These are phyloP conservation scores for Agaricus blazei DNA, from an alignment of 768 basidiomycete species.

Conservation along the genomic window DNA sequence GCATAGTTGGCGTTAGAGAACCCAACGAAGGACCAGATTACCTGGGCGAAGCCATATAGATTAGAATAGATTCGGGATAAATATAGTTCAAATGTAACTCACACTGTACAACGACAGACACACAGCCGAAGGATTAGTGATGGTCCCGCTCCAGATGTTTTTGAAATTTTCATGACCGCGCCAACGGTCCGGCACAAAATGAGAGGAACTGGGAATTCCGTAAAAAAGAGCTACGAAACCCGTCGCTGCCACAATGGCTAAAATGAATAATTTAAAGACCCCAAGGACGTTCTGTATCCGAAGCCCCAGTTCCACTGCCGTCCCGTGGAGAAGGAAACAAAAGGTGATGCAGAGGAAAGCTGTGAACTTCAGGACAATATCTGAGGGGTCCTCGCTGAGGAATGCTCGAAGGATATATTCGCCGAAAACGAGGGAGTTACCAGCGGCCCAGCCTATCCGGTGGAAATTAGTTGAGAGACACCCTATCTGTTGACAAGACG, in stretches of 20 bases:
- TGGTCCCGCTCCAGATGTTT: conserved; percentile 37
- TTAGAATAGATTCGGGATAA: neutral
- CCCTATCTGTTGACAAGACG: neutral
- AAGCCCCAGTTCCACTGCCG: conserved; percentile 46
- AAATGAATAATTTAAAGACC: conserved; percentile 45
- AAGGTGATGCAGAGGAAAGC: conserved; percentile 34
- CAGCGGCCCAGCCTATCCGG: conserved; percentile 31
- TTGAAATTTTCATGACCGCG: conserved; percentile 27
- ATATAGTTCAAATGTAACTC: conserved; percentile 1
- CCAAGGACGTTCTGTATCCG: conserved; percentile 63
- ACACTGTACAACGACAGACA: conserved; percentile 51
- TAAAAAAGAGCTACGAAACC: conserved; percentile 41
- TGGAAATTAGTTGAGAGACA: neutral
- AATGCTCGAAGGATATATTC: conserved; percentile 39
- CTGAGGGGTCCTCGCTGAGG: conserved; percentile 13
- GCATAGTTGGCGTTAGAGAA: conserved; percentile 69
- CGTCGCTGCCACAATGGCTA: conserved; percentile 42
- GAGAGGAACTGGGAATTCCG: conserved; percentile 19
- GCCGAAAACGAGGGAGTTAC: conserved; percentile 53
- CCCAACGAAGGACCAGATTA: conserved; percentile 48
- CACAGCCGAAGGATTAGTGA: conserved; percentile 44
- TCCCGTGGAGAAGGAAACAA: conserved; percentile 34
- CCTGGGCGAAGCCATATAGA: conserved; percentile 34
- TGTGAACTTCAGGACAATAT: conserved; percentile 26
- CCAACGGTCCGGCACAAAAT: conserved; percentile 23